A percentile compares a stretch with the other conserved stretches of the same genome.
Evolutionary conservation across 768 basidiomycete species (phyloP).

Genomic region (Infundibulicybe gibba): DNA sequence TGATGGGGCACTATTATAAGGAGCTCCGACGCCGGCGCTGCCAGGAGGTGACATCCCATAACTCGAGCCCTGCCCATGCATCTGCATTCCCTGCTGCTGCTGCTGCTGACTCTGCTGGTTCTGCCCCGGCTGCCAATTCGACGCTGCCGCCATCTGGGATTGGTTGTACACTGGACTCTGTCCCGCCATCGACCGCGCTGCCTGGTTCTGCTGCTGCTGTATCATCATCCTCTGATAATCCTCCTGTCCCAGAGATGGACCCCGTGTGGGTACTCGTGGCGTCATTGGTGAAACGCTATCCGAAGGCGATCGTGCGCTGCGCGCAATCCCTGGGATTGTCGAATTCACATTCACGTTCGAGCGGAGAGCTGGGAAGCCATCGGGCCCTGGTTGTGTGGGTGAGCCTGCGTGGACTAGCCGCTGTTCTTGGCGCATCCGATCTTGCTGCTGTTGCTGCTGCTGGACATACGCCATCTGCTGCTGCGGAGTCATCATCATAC

Average conservation of each 20-base stretch:
- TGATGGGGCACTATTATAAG: conserved; percentile 17
- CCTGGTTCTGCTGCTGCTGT: conserved; percentile 15
- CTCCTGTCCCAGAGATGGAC: conserved; percentile 40
- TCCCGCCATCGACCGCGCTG: conserved; percentile 30
- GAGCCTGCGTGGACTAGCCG: conserved; percentile 29
- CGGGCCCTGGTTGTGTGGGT: conserved; percentile 36
- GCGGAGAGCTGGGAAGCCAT: conserved; percentile 45
- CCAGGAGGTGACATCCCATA: conserved; percentile 43
- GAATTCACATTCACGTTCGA: conserved; percentile 38
- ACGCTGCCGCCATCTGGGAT: conserved; percentile 16
- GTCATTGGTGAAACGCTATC: conserved; percentile 54
- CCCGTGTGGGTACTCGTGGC: conserved; percentile 37
- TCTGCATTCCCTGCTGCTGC: conserved; percentile 23
- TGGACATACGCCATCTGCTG: conserved; percentile 21
- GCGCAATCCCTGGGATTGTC: conserved; percentile 69
- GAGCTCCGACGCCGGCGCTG: conserved; percentile 17
- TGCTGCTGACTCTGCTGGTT: conserved; percentile 25
- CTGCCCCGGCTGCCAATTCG: conserved; percentile 20
- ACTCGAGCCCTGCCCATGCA: conserved; percentile 15
- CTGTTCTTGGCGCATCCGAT: conserved; percentile 34
- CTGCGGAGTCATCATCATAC: conserved; percentile 15
- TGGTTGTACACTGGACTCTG: conserved; percentile 32
- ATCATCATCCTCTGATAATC: conserved; percentile 56
- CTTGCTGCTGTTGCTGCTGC: conserved; percentile 31
- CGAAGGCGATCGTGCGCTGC: conserved; percentile 74